Conservation (phyloP, 139 green algal species). For the Nannochloris sp. region DNA sequence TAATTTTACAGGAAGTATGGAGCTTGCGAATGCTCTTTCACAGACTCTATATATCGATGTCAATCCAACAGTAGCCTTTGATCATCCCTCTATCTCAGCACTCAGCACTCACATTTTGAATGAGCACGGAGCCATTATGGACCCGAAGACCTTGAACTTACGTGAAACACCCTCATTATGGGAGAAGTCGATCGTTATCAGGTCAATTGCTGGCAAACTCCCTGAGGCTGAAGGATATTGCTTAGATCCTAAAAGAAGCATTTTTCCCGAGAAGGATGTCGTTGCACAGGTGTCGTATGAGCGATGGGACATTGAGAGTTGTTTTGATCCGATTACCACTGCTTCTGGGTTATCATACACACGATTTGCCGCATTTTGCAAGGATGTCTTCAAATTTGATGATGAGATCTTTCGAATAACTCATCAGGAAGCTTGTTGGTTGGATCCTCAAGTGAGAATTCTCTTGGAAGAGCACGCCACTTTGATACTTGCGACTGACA, state of each 20-base stretch:
- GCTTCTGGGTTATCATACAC: constrained; percentile 11
- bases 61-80: constrained; percentile 43
- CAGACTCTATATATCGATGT: constrained; percentile 25
- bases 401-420: constrained; percentile 43
- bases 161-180: constrained; percentile 34
- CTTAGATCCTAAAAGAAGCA: too few species aligned
- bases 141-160: neutral
- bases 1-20: constrained; percentile 44
- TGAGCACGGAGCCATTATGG: neutral
- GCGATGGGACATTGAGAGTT: constrained; percentile 27
- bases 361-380: constrained; percentile 52
- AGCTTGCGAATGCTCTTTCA: constrained; percentile 65
- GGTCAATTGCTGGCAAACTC: too few species aligned
- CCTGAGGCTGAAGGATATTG: neutral
- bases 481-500: neutral
- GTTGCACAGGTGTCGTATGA: too few species aligned
- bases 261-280: too few species aligned
- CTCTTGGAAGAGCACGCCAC: constrained; percentile 32
- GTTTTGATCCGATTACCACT: constrained; percentile 3
- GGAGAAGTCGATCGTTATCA: neutral
- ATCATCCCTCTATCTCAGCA: constrained; percentile 34
- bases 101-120: neutral
- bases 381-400: constrained; percentile 51
- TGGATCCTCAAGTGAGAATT: constrained; percentile 71
- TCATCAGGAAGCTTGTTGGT: constrained; percentile 31